These are phyloP conservation scores for Xylaria curta DNA, from an alignment of 495 filamentous ascomycete genomes.

Conservation along the genomic window DNA sequence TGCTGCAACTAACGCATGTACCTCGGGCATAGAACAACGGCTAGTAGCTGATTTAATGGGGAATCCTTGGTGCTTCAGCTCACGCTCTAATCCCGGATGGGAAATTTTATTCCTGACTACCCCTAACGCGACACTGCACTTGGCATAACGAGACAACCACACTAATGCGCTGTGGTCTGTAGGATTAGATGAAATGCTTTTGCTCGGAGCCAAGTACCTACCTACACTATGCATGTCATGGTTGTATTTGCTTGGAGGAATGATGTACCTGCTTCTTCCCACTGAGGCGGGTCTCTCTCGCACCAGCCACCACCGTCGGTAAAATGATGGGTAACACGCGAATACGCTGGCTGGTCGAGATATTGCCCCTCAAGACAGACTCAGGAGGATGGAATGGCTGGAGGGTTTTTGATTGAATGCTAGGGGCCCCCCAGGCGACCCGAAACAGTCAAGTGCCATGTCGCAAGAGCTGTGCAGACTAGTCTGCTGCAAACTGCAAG, in stretches of 20 bases:
- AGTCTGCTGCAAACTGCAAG: conserved; percentile 14
- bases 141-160: conserved; percentile 1
- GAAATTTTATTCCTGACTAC: conserved; percentile 10
- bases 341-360: background rate
- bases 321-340: conserved; percentile 6
- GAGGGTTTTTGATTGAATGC: conserved; percentile 17
- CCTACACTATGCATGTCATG: conserved; percentile 10
- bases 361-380: background rate
- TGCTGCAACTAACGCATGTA: background rate
- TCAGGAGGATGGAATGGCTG: conserved; percentile 20
- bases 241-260: background rate
- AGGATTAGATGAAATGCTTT: conserved; percentile 9
- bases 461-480: conserved; percentile 9
- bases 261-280: conserved; percentile 4
- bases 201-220: background rate
- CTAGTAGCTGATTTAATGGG: conserved; percentile 16
- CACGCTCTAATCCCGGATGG: conserved; percentile 10
- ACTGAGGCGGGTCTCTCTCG: conserved; percentile 1
- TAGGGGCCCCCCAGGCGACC: conserved; percentile 7
- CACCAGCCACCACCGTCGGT: conserved; percentile 3
- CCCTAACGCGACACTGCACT: conserved; percentile 15
- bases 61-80: conserved; percentile 23
- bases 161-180: conserved; percentile 3
- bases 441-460: conserved; percentile 22
- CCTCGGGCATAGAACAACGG: background rate